A percentile compares a stretch with the other conserved stretches of the same genome.
Evolutionary conservation across 805 yeast genomes (phyloP).

Genomic region (Zygosaccharomyces lentus): DNA sequence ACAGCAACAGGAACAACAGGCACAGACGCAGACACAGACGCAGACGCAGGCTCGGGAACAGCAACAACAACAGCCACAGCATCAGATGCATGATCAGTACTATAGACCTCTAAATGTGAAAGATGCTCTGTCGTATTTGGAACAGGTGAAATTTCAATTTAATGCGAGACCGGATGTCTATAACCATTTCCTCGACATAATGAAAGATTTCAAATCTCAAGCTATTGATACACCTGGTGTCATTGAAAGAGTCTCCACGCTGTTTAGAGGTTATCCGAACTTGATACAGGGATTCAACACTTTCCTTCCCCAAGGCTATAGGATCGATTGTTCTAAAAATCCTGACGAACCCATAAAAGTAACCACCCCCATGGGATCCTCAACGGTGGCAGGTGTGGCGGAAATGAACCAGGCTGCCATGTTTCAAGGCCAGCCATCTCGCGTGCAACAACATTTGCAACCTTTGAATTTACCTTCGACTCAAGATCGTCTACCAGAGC

Average conservation of each 20-base stretch:
- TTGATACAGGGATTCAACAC: slow-evolving; percentile 97
- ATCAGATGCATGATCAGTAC: slow-evolving; percentile 22
- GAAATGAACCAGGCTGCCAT: slow-evolving; percentile 27
- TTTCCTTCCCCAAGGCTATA: slow-evolving; percentile 92
- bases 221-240: slow-evolving; percentile 97
- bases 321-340: slow-evolving; percentile 84
- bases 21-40: slow-evolving; percentile 15
- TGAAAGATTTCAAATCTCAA: slow-evolving; percentile 98
- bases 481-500: slow-evolving; percentile 28
- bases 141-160: slow-evolving; percentile 92
- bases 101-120: slow-evolving; percentile 88
- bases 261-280: slow-evolving; percentile 89
- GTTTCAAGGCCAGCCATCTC: slow-evolving; percentile 4
- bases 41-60: slow-evolving; percentile 23
- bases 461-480: slow-evolving; percentile 10
- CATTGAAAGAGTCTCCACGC: slow-evolving; percentile 85
- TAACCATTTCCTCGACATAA: slow-evolving; percentile 91
- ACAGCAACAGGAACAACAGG: slow-evolving; percentile 11
- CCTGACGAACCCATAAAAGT: slow-evolving; percentile 91
- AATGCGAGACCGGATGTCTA: slow-evolving; percentile 91
- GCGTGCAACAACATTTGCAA: slow-evolving; percentile 4
- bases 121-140: slow-evolving; percentile 92
- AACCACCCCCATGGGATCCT: slow-evolving; percentile 91
- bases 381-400: slow-evolving; percentile 38
- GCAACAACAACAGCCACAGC: slow-evolving; percentile 13